phyloP scores from a whole-genome alignment of 352 stramenopile genomes.

The Elongisporangium undulatum region DNA sequence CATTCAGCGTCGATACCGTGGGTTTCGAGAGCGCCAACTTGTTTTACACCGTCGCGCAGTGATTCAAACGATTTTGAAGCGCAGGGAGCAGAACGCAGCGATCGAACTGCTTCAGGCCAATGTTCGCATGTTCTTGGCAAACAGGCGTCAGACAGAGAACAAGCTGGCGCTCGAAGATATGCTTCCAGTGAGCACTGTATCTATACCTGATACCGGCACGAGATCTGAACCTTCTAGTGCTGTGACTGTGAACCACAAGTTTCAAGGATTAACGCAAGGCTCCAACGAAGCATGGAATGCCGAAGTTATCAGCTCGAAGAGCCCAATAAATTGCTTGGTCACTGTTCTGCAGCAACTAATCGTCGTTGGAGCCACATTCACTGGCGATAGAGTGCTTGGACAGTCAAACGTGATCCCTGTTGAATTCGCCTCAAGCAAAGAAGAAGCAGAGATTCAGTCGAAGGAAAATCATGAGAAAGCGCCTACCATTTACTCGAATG shows the following conservation, averaged over 20 bases:
- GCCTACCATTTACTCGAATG: background rate
- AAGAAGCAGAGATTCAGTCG: background rate
- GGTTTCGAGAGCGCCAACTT: constrained; percentile 43
- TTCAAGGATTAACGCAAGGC: background rate
- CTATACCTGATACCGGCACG: background rate
- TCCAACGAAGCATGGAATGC: background rate
- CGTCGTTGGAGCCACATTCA: background rate
- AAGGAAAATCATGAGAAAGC: background rate
- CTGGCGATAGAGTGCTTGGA: background rate
- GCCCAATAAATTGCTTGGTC: background rate
- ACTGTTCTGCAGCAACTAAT: background rate
- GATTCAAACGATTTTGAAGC: constrained; percentile 35
- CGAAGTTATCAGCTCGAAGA: background rate
- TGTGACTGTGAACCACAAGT: background rate
- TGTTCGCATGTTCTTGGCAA: constrained; percentile 44
- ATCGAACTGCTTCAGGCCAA: constrained; percentile 65
- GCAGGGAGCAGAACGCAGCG: constrained; percentile 41
- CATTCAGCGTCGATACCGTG: constrained; percentile 65
- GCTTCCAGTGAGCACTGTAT: background rate
- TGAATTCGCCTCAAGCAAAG: background rate
- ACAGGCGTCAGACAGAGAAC: background rate
- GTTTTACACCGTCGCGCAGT: constrained; percentile 52
- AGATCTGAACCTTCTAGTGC: background rate
- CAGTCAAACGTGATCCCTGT: background rate
- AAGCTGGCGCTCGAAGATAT: background rate